Conservation (phyloP, 169 alveolate genomes). For the Plasmodium vivax region DNA sequence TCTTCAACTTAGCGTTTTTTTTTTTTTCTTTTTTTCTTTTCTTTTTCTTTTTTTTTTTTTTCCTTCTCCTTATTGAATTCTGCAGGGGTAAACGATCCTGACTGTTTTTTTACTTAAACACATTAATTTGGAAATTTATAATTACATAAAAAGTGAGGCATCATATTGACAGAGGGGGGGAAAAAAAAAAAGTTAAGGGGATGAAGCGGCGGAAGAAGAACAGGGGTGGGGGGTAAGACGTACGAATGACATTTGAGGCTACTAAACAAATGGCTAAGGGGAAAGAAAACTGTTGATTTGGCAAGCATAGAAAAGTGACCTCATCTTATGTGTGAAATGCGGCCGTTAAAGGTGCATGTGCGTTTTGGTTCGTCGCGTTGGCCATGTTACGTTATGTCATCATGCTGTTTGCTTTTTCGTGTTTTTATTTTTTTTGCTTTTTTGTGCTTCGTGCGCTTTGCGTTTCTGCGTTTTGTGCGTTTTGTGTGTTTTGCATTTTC, state of each 20-base stretch:
- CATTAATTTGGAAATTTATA: background rate
- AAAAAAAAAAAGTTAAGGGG: background rate
- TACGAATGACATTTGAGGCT: background rate
- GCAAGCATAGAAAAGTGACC: background rate
- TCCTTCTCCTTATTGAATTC: background rate
- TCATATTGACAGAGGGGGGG: background rate
- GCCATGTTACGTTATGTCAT: background rate
- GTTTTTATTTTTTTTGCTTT: no score
- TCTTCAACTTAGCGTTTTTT: no score
- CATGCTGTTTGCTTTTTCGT: background rate
- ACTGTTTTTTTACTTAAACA: background rate
- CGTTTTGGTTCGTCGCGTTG: background rate
- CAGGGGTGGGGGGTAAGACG: background rate
- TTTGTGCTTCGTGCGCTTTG: no score
- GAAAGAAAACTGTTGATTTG: background rate
- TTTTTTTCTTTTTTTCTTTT: no score
- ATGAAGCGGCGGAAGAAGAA: background rate
- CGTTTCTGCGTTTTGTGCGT: background rate
- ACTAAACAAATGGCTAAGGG: background rate
- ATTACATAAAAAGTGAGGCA: background rate
- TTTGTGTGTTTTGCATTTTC: no score
- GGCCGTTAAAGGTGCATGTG: background rate
- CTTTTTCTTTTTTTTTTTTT: background rate
- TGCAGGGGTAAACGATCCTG: background rate
- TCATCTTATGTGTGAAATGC: background rate